These are phyloP conservation scores for Debaryomycetaceae sp. DNA, from an alignment of 1,139 yeast genomes.

Conservation along the genomic window DNA sequence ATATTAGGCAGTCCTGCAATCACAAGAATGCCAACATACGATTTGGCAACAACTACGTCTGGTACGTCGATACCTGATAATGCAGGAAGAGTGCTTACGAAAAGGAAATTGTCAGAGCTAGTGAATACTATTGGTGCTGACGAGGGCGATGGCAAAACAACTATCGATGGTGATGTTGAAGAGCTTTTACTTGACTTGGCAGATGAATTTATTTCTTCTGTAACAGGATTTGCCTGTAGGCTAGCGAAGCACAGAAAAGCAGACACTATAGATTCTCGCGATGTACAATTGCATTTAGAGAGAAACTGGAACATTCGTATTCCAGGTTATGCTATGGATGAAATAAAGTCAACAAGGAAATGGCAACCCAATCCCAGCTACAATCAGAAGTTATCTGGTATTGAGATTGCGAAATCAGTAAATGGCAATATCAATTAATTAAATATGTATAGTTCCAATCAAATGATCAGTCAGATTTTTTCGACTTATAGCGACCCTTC, in stretches of 20 bases:
- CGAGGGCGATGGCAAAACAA: slow-evolving; percentile 84
- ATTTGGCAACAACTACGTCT: slow-evolving; percentile 50
- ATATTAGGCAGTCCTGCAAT: slow-evolving; percentile 71
- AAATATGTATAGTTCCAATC: not conserved
- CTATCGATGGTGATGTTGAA: slow-evolving; percentile 95
- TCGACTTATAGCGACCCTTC: slow-evolving; percentile 15
- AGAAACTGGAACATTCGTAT: slow-evolving; percentile 93
- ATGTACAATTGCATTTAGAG: slow-evolving; percentile 87
- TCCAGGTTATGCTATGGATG: slow-evolving; percentile 92
- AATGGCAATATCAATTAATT: slow-evolving; percentile 15
- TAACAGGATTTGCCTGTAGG: slow-evolving; percentile 89
- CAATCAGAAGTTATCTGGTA: slow-evolving; percentile 65
- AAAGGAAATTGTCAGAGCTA: slow-evolving; percentile 81
- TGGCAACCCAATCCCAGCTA: slow-evolving; percentile 74
- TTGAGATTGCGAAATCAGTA: slow-evolving; percentile 42
- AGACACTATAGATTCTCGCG: slow-evolving; percentile 84
- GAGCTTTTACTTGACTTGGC: slow-evolving; percentile 87
- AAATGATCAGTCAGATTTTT: slow-evolving; percentile 1
- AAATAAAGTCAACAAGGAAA: slow-evolving; percentile 77
- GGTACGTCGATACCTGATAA: slow-evolving; percentile 38
- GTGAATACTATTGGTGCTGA: slow-evolving; percentile 79
- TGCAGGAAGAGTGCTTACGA: slow-evolving; percentile 80
- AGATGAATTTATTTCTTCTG: slow-evolving; percentile 89
- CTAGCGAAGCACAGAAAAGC: slow-evolving; percentile 91
- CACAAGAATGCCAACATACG: slow-evolving; percentile 75